These are phyloP conservation scores for Laburnicola sp. DNA, from an alignment of 2,329 filamentous ascomycete species.

Conservation along the genomic window DNA sequence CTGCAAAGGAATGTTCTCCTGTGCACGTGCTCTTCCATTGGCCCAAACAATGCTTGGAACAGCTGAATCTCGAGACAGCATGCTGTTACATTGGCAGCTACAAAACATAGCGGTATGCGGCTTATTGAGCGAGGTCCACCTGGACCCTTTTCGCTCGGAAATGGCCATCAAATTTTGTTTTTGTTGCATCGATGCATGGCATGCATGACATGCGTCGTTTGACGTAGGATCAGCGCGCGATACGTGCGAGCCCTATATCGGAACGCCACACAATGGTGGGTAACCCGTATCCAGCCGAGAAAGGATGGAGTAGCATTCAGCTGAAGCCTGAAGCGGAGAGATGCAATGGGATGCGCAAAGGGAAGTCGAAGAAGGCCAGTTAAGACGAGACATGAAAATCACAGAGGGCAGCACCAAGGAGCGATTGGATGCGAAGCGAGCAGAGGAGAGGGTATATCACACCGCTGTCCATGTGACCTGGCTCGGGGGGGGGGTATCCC, in stretches of 20 bases:
- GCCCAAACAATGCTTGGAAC: not conserved
- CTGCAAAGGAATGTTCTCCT: conserved; percentile 17
- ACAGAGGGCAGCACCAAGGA: conserved; percentile 8
- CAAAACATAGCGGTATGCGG: not conserved
- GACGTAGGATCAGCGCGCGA: conserved; percentile 22
- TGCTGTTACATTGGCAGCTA: not conserved
- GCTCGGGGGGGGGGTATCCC: not conserved
- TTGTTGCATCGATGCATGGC: conserved; percentile 9
- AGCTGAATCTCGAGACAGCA: not conserved
- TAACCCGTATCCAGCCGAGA: not conserved
- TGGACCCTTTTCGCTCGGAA: not conserved
- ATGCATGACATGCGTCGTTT: conserved; percentile 37
- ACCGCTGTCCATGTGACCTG: conserved; percentile 30
- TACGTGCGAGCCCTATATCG: conserved; percentile 32
- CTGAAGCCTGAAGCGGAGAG: not conserved
- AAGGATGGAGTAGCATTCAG: conserved; percentile 2
- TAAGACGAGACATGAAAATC: conserved; percentile 2
- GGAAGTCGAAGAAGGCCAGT: conserved; percentile 5
- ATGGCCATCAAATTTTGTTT: conserved; percentile 3
- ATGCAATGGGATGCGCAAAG: conserved; percentile 3
- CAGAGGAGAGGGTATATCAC: not conserved
- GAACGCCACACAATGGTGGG: conserved; percentile 4
- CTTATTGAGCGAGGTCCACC: not conserved
- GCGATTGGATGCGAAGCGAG: conserved; percentile 22
- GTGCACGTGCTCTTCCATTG: not conserved